Evolutionary conservation across 2,329 filamentous ascomycete genomes (phyloP), one percentile per base, ranked within the genome.

Genomic region (Paecilomyces dactylethromorphus): DNA sequence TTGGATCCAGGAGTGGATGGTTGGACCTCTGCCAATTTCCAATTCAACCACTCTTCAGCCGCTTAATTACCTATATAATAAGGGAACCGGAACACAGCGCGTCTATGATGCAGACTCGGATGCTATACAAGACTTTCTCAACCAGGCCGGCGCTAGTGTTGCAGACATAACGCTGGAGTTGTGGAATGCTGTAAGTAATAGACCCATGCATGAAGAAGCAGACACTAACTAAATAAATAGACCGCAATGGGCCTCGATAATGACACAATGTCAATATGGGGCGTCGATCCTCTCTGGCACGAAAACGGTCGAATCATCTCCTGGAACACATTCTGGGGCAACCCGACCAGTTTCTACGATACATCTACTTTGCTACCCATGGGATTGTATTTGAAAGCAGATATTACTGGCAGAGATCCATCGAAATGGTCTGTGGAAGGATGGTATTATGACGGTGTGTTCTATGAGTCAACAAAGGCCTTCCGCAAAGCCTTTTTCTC

Each of bases 381-480:
- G n/a, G 55, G 55, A 13, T 26, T 57, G 3, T 52, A 24, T 31
- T 15, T 76, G 56, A 70, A 70, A 52, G 59, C 70, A 21, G 79
- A 86, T 60, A 67, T 83, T 0, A 84, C 80, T 0, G 80, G 81
- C 0, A 74, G 79, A 5, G 78, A 84, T 60, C 77, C 79, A 8
- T 71, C 74, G 13, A 70, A 79, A 35, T 86, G 84, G 83, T 72
- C 66, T 13, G 66, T 83, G 0, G 71, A 76, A 18, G 80, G 79
- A 1, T 85, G 82, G 80, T 77, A 82, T 15, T 85, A 84, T 64
- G 79, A 83, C 58, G 77, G 78, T 52, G 67, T 80, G n/a, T 80
- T 80, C 60, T 86, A 84, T 63, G 66, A 74, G 32, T 78, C 78
- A 3, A 80, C 78, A 1, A 73, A 82, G 18, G 76, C 74, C 3